Evolutionary conservation across 495 filamentous ascomycete species (phyloP), one percentile per base, ranked within the genome.

Genomic region (Talaromyces nanjingensis): DNA sequence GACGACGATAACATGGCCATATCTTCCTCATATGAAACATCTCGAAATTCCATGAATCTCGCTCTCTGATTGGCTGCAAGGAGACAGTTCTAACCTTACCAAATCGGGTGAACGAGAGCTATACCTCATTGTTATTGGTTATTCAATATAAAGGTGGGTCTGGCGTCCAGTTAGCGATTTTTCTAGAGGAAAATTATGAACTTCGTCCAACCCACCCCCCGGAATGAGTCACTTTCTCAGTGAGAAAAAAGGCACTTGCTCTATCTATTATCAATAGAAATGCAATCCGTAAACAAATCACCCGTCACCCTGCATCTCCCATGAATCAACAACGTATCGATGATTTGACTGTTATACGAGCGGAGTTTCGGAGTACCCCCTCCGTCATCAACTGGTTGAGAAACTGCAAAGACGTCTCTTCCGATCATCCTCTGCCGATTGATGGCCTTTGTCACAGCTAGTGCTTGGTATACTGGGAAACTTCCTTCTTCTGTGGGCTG

Each of bases 281-380:
- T 24, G 22, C 49, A 53, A 2, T 53, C 18, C 7, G 49, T 53
- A 8, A 53, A 53, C 7, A 25, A 53, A 5, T 42, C 22, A 20
- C 49, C 49, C 6, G 49, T 53, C 11, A 62, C 9, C 54, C 31
- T 5, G 63, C 67, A 65, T 42, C 39, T 68, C 42, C 71, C 67
- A 65, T 72, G 64, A 49, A 72, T 59, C 59, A 74, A 31, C 6
- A 76, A 18, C 1, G 33, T 63, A 24, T n/a, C 27, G n/a, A 74
- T 72, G 2, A 42, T 59, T 63, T 76, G 73, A 53, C 73, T 76
- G 49, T 70, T 71, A 63, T 74, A 76, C 0, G 60, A 55, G 24
- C 62, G 64, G 37, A 74, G 66, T 55, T 74, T 76, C 0, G 70
- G 70, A 12, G 18, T 55, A 14, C 72, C 73, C 8, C 69, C 73